Conservation (phyloP, 2,329 filamentous ascomycete genomes). For the Dactylonectria macrodidyma region DNA sequence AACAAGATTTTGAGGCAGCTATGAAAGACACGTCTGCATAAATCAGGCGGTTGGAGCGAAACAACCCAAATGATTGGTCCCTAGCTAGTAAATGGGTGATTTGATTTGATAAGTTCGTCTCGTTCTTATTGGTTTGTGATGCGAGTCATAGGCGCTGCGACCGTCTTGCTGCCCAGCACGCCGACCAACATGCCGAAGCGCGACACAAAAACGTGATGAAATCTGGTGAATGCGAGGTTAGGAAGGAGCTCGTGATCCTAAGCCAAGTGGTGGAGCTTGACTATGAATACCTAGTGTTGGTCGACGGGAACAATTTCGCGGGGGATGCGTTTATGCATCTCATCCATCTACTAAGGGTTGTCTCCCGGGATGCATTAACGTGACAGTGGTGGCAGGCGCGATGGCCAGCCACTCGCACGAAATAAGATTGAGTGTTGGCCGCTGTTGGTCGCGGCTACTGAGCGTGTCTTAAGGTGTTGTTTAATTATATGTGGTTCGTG, state of each 20-base stretch:
- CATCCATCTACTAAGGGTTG: no score
- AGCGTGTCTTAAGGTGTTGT: not conserved
- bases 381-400: not conserved
- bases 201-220: no score
- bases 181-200: no score
- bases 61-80: not conserved
- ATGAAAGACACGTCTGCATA: no score
- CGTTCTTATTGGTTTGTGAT: not conserved
- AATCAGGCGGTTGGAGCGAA: not conserved
- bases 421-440: not conserved
- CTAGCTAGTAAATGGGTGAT: not conserved
- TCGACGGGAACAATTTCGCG: not conserved
- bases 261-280: no score
- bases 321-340: not conserved
- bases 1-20: no score
- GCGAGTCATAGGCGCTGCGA: not conserved
- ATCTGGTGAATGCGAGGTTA: no score
- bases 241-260: no score
- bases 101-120: not conserved
- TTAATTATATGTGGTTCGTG: not conserved
- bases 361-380: not conserved
- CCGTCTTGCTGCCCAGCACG: no score
- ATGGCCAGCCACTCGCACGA: not conserved
- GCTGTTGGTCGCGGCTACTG: not conserved
- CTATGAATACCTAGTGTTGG: no score